These are phyloP conservation scores for Carnegiea gigantea DNA, from an alignment of 179 eudicot species.

Conservation along the genomic window DNA sequence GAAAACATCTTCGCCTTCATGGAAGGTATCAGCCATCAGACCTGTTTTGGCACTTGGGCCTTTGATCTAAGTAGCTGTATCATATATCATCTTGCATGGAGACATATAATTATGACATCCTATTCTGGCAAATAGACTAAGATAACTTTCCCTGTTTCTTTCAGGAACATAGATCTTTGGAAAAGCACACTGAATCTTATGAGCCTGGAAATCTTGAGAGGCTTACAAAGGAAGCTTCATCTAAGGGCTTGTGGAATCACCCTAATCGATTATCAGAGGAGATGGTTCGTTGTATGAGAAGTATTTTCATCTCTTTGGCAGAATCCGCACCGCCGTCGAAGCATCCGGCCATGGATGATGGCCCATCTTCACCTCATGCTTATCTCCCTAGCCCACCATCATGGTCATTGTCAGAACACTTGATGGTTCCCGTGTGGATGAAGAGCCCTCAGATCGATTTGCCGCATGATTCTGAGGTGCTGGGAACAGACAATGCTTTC, in stretches of 20 bases:
- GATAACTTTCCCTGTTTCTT: neutral
- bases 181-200: constrained; percentile 21
- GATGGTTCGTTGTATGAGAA: constrained; percentile 45
- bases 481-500: constrained; percentile 31
- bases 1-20: constrained; percentile 26
- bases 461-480: constrained; percentile 38
- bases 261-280: constrained; percentile 43
- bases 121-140: neutral
- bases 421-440: constrained; percentile 44
- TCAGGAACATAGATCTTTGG: constrained; percentile 23
- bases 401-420: constrained; percentile 41
- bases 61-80: neutral
- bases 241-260: constrained; percentile 38
- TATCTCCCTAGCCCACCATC: constrained; percentile 30
- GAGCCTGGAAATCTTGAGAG: constrained; percentile 24
- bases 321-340: constrained; percentile 29
- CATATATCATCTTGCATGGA: constrained; percentile 2
- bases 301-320: constrained; percentile 41
- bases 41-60: neutral
- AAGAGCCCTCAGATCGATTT: constrained; percentile 41
- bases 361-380: constrained; percentile 28
- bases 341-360: constrained; percentile 14
- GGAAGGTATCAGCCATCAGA: constrained; percentile 23
- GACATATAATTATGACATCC: neutral
- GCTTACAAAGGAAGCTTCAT: constrained; percentile 28